These are phyloP conservation scores for Naganishia sp. DNA, from an alignment of 1,284 basidiomycete species.

Conservation along the genomic window DNA sequence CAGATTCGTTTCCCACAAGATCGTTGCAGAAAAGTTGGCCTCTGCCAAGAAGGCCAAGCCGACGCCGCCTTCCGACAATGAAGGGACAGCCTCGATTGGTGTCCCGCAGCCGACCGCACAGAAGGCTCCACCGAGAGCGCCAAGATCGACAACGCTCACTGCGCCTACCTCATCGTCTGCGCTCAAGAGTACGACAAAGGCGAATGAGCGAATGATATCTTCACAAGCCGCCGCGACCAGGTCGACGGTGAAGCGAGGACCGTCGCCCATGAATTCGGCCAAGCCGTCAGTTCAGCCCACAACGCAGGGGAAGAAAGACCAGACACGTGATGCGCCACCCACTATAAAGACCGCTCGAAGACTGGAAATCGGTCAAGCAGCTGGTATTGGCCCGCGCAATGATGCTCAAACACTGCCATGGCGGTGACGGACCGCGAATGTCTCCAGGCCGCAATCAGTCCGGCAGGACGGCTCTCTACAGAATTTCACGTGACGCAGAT, in stretches of 20 bases:
- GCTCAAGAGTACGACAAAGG: slow-evolving; percentile 9
- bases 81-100: background rate
- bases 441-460: too few species aligned
- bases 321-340: background rate
- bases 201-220: slow-evolving; percentile 20
- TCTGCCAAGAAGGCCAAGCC: slow-evolving; percentile 27
- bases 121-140: background rate
- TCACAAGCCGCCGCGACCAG: background rate
- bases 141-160: slow-evolving; percentile 19
- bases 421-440: background rate
- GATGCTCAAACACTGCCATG: slow-evolving; percentile 5
- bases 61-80: background rate
- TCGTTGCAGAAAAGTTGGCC: slow-evolving; percentile 33
- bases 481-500: too few species aligned
- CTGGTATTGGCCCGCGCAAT: slow-evolving; percentile 27
- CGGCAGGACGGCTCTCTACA: too few species aligned
- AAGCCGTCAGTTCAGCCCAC: too few species aligned
- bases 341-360: background rate
- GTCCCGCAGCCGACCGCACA: background rate
- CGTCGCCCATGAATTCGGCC: background rate
- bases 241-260: background rate
- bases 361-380: slow-evolving; percentile 26
- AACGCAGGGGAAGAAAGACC: too few species aligned
- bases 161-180: slow-evolving; percentile 24
- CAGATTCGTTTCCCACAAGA: slow-evolving; percentile 37